Evolutionary conservation across 2,329 filamentous ascomycete species (phyloP).

Genomic region (Amauroascus verrucosus): DNA sequence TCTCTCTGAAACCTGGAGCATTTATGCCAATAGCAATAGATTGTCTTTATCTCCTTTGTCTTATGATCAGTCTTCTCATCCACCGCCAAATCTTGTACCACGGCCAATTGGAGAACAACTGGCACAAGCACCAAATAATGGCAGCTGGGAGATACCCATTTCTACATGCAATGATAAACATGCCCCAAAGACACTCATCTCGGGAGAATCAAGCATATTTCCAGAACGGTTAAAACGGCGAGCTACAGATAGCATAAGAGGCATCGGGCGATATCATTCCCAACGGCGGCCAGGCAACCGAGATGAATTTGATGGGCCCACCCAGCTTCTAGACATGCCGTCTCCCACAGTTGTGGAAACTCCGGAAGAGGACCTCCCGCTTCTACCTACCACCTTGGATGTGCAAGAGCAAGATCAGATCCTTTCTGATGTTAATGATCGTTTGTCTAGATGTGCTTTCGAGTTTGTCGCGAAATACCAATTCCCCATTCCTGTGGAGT

Average conservation of each 20-base stretch:
- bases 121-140: conserved; percentile 24
- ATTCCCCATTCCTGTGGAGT: conserved; percentile 74
- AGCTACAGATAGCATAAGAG: conserved; percentile 25
- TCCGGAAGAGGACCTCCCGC: conserved; percentile 70
- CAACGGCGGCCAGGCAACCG: conserved; percentile 64
- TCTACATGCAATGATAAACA: conserved; percentile 25
- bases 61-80: conserved; percentile 24
- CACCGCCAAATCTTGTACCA: conserved; percentile 24
- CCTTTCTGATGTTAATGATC: conserved; percentile 69
- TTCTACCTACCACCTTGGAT: conserved; percentile 70
- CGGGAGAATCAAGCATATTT: conserved; percentile 29
- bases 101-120: conserved; percentile 26
- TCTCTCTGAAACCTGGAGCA: conserved; percentile 2
- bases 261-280: conserved; percentile 29
- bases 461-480: conserved; percentile 88
- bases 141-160: conserved; percentile 28
- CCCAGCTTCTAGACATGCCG: conserved; percentile 68
- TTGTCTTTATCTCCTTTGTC: conserved; percentile 18
- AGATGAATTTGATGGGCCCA: conserved; percentile 81
- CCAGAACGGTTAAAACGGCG: conserved; percentile 30
- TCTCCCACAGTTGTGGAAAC: conserved; percentile 60
- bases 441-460: conserved; percentile 74
- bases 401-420: conserved; percentile 78
- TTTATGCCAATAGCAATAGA: conserved; percentile 9
- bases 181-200: conserved; percentile 27